These are phyloP conservation scores for Phaeosphaeria sp. DNA, from an alignment of 2,329 filamentous ascomycete species.

Conservation along the genomic window DNA sequence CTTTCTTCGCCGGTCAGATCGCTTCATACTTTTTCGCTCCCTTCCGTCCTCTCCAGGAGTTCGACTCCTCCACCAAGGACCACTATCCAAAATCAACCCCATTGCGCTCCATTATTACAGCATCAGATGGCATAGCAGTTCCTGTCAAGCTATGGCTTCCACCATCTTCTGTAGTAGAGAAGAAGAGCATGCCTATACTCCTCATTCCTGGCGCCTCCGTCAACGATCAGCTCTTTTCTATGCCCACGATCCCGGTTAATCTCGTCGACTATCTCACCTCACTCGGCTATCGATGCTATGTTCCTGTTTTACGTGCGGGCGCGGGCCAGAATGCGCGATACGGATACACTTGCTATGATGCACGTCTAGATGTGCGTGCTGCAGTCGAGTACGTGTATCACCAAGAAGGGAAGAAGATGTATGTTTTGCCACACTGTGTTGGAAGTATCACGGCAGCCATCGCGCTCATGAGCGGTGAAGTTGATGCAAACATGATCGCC, in stretches of 20 bases:
- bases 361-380: conserved; percentile 65
- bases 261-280: conserved; percentile 68
- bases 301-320: conserved; percentile 66
- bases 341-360: conserved; percentile 66
- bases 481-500: conserved; percentile 63
- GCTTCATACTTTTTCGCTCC: conserved; percentile 62
- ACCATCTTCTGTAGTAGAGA: not conserved
- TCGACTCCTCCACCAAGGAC: conserved; percentile 56
- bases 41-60: conserved; percentile 64
- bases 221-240: conserved; percentile 68
- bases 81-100: conserved; percentile 13
- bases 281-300: conserved; percentile 67
- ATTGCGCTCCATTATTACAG: conserved; percentile 45
- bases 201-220: conserved; percentile 69
- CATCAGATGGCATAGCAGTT: conserved; percentile 61
- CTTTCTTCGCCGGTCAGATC: conserved; percentile 63
- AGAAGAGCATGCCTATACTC: conserved; percentile 54
- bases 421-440: conserved; percentile 69
- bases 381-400: conserved; percentile 62
- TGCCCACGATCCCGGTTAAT: conserved; percentile 69
- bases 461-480: conserved; percentile 68
- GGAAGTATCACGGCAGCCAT: conserved; percentile 65
- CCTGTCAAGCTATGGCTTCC: conserved; percentile 66
- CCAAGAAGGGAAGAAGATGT: conserved; percentile 50
- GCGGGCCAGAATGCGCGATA: conserved; percentile 59